Evolutionary conservation across 371 early-diverging fungal genomes (phyloP), one percentile per base, ranked within the genome.

Genomic region (Mortierella sp.): DNA sequence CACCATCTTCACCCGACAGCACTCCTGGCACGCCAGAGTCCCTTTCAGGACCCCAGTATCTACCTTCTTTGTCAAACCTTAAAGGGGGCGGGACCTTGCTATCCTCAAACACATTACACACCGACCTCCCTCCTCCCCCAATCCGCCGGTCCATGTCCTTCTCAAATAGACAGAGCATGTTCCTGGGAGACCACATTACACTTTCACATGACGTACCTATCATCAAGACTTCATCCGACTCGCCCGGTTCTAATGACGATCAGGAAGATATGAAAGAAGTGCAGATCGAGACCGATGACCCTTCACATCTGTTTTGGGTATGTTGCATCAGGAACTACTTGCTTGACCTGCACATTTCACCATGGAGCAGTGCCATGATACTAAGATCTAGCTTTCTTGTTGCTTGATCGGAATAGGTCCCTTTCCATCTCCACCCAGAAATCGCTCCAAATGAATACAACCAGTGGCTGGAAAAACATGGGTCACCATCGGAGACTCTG

Each of bases 401-500:
- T 40, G 27, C 25, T 21, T 22, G 14, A 34, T 44, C 48, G 9
- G 40, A 19, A 21, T 57, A 76, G 76, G 76, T 76, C 16, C 76
- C 76, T 40, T 76, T 76, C 52, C 76, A 76, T 61, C 68, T 68
- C n/a, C 76, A 76, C 29, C 76, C 76, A 52, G 76, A 76, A 50
- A 76, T 76, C 49, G 76, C 76, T 9, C 76, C 76, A 39, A 76
- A 76, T 22, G 76, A 68, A 44, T 76, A 76, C 58, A 76, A 76
- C 58, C 60, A 50, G 24, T 76, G 68, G 76, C 58, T 76, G 25
- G 24, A 53, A 12, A 68, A 64, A 56, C 76, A 68, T 28, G 76
- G 76, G 76, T 76, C 13, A 58, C 64, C 16, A 52, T 63, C 4
- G 29, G 43, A 14, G 49, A 34, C 41, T 1, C 17, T 49, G n/a